Evolutionary conservation across 2,329 filamentous ascomycete genomes (phyloP).

Genomic region (Sarocladiaceae sp.): DNA sequence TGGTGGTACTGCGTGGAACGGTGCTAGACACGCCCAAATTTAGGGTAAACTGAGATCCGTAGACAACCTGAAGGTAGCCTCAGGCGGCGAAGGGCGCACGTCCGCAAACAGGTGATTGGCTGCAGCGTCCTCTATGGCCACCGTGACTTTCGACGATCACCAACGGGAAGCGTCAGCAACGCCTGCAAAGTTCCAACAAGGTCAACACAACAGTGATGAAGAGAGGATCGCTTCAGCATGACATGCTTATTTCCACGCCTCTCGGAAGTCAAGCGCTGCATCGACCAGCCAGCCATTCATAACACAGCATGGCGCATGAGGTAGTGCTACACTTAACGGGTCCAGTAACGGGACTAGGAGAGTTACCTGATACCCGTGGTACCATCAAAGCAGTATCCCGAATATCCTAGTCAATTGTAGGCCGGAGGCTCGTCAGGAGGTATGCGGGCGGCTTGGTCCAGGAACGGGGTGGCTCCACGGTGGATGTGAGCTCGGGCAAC

Average conservation of each 20-base stretch:
- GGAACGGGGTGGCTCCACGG: slow-evolving; percentile 2
- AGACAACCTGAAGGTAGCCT: background rate
- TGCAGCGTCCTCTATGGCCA: background rate
- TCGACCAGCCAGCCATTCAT: background rate
- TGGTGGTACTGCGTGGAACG: too few species aligned
- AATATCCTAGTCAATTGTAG: slow-evolving; percentile 4
- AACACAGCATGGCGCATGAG: background rate
- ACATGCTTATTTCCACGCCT: too few species aligned
- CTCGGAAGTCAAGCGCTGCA: too few species aligned
- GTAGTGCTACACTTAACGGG: background rate
- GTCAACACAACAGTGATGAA: too few species aligned
- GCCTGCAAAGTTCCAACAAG: too few species aligned
- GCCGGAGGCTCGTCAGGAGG: too few species aligned
- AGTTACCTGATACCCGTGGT: slow-evolving; percentile 4
- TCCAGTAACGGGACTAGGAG: background rate
- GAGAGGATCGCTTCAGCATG: too few species aligned
- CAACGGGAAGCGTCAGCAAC: too few species aligned
- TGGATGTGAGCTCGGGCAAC: too few species aligned
- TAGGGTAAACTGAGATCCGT: too few species aligned
- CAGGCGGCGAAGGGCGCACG: background rate
- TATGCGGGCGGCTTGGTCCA: slow-evolving; percentile 9
- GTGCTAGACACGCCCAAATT: too few species aligned
- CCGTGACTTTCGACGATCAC: background rate
- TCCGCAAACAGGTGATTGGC: background rate
- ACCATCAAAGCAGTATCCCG: slow-evolving; percentile 6